Conservation (phyloP, 2,329 filamentous ascomycete genomes). For the Pseudogymnoascus sp. region DNA sequence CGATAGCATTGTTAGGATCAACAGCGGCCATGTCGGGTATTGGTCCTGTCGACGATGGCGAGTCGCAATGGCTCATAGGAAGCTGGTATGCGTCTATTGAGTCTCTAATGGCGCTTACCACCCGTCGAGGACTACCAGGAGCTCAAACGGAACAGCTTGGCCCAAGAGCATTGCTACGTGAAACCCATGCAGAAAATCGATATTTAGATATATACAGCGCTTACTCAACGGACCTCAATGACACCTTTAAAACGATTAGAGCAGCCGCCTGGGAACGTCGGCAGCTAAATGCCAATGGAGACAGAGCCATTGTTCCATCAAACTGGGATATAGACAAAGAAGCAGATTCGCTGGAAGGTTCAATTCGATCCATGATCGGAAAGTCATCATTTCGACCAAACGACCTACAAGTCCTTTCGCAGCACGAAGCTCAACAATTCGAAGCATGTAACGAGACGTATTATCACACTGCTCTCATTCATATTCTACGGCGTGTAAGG, state of each 20-base stretch:
- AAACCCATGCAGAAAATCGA: slow-evolving; percentile 19
- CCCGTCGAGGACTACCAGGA: slow-evolving; percentile 28
- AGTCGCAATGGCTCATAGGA: slow-evolving; percentile 24
- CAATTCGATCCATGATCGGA: slow-evolving; percentile 30
- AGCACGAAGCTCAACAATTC: slow-evolving; percentile 28
- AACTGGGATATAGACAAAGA: slow-evolving; percentile 23
- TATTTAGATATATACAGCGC: slow-evolving; percentile 37
- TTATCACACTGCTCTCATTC: slow-evolving; percentile 36
- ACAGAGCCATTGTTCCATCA: slow-evolving; percentile 12
- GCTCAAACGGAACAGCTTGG: background rate
- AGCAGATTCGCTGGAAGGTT: slow-evolving; percentile 29
- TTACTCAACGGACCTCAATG: slow-evolving; percentile 32
- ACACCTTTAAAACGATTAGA: slow-evolving; percentile 33
- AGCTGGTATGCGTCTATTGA: slow-evolving; percentile 36
- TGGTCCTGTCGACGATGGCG: background rate
- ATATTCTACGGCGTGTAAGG: slow-evolving; percentile 33
- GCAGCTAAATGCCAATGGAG: slow-evolving; percentile 13
- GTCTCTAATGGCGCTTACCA: slow-evolving; percentile 34
- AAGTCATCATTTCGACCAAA: slow-evolving; percentile 27
- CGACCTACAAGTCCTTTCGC: slow-evolving; percentile 13
- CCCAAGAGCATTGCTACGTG: background rate
- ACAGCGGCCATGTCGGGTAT: slow-evolving; percentile 15
- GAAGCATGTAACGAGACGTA: slow-evolving; percentile 35
- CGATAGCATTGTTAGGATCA: slow-evolving; percentile 31
- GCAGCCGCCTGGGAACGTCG: slow-evolving; percentile 29